Evolutionary conservation across 768 basidiomycete species (phyloP), one percentile per base, ranked within the genome.

Genomic region (Tephrocybe sp.): DNA sequence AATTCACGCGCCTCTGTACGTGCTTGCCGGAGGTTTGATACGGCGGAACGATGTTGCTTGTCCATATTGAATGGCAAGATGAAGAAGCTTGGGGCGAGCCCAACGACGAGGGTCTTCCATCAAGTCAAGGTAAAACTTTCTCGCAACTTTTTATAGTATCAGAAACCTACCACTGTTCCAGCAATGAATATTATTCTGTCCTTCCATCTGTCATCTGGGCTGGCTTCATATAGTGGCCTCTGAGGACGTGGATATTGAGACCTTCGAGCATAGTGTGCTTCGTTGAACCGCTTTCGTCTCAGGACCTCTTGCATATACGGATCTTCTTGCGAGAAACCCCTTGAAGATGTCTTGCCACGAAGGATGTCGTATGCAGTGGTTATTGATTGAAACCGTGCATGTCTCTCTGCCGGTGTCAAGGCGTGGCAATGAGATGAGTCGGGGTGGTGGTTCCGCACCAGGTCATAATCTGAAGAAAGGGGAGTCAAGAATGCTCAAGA

Each of bases 371-470:
- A 91, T 2, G 89, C 84, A 7, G 75, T 70, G 7, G 78, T 77
- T 43, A 90, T 81, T 36, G 78, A 70, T 49, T 84, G 85, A 58
- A 90, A 91, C 3, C 80, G 79, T 6, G 73, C 68, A 51, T 84
- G 85, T 7, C 81, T 77, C 42, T 76, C 65, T 34, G 68, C 60
- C 5, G 79, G 62, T 1, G 79, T 62, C 17, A 83, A 53, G 17
- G 58, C 49, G 5, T 73, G 73, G 23, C 73, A 71, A 9, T 69
- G 62, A 3, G 73, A 68, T 3, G 82, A 80, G 63, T 91, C 88
- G 3, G 89, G 88, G 60, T 91, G 89, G 61, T 89, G 80, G 9
- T 73, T 62, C 39, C 84, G 81, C 33, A 86, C 88, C 34, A 90
- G 78, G 25, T 90, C 88, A 58, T 84, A 89, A 64, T 90, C 88